Base-by-base conservation (phyloP, 371 early-diverging fungal species). In the Mucor indicus region DNA sequence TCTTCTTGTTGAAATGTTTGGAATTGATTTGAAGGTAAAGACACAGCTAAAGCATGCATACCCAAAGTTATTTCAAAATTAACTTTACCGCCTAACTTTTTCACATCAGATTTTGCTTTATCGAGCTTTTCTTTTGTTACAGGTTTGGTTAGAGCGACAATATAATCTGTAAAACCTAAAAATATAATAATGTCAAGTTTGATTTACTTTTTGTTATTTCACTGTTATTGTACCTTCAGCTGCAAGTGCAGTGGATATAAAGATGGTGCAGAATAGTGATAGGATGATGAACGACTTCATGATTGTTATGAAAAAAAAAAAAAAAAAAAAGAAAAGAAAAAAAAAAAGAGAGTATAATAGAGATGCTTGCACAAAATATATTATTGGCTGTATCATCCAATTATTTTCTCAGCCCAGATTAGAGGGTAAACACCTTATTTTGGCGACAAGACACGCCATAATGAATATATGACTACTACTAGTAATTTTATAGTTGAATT, bases 191-290 rank as follows among this genome's bases (percentile, higher is more conserved):
- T 30, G 12, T 17, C 35, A 10, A 10, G 8, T 37, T 25, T n/a
- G 19, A 27, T 5, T 11, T 19, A 23, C 10, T 11, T 38, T 19
- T 29, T 20, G 0, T 37, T 29, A 16, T 31, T 22, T 43, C n/a
- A n/a, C n/a, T n/a, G n/a, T n/a, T n/a, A n/a, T n/a, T n/a, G n/a
- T 49, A 55, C 50, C 50, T 44, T 44, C 50, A 32, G 50, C 49
- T n/a, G 45, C 44, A 27, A 43, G 39, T 17, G 27, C 37, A 39
- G 33, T 12, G 27, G 40, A 21, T 4, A 33, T 24, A 43, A 48
- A 44, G 3, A 47, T 22, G n/a, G n/a, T n/a, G n/a, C n/a, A n/a
- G n/a, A n/a, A n/a, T n/a, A n/a, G n/a, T n/a, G n/a, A n/a, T n/a
- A n/a, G n/a, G n/a, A n/a, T n/a, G n/a, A n/a, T n/a, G n/a, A n/a